These are phyloP conservation scores for Venturia nashicola DNA, from an alignment of 2,329 filamentous ascomycete genomes.

Conservation along the genomic window DNA sequence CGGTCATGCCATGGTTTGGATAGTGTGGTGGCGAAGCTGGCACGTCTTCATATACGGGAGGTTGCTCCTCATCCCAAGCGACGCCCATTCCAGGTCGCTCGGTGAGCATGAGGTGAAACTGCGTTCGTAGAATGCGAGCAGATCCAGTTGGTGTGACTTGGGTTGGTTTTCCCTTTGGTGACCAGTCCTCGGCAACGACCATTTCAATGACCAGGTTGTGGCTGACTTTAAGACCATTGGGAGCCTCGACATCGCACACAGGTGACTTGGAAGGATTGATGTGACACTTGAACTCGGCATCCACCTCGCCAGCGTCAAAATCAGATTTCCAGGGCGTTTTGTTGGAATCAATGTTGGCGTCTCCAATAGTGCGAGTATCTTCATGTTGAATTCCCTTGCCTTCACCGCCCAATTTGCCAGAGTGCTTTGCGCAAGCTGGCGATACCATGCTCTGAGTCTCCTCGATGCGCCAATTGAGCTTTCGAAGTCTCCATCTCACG, in stretches of 20 bases:
- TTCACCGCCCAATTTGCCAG: conserved; percentile 49
- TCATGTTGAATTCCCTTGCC: conserved; percentile 62
- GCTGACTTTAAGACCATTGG: conserved; percentile 63
- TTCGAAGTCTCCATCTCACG: conserved; percentile 80
- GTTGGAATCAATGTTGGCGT: conserved; percentile 69
- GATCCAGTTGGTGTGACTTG: conserved; percentile 77
- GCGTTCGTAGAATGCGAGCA: conserved; percentile 82
- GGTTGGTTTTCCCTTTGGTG: conserved; percentile 54
- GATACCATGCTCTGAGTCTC: conserved; percentile 72
- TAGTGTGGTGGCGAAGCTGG: conserved; percentile 66
- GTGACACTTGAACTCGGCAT: conserved; percentile 62
- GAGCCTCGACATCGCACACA: conserved; percentile 64
- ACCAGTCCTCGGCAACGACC: conserved; percentile 86
- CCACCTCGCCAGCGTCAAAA: conserved; percentile 55
- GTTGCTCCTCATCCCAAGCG: conserved; percentile 92
- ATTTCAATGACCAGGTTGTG: conserved; percentile 86
- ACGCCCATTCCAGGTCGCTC: conserved; percentile 79
- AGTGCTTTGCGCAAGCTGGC: conserved; percentile 67
- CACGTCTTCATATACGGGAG: conserved; percentile 88
- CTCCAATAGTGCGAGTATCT: conserved; percentile 65
- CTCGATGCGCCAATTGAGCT: conserved; percentile 86
- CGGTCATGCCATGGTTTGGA: conserved; percentile 11
- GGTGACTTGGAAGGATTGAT: conserved; percentile 52
- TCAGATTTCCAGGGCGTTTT: conserved; percentile 86
- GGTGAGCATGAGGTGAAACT: conserved; percentile 73